Evolutionary conservation across 2,329 filamentous ascomycete species (phyloP), one percentile per base, ranked within the genome.

Genomic region (Trichoderma arundinaceum): DNA sequence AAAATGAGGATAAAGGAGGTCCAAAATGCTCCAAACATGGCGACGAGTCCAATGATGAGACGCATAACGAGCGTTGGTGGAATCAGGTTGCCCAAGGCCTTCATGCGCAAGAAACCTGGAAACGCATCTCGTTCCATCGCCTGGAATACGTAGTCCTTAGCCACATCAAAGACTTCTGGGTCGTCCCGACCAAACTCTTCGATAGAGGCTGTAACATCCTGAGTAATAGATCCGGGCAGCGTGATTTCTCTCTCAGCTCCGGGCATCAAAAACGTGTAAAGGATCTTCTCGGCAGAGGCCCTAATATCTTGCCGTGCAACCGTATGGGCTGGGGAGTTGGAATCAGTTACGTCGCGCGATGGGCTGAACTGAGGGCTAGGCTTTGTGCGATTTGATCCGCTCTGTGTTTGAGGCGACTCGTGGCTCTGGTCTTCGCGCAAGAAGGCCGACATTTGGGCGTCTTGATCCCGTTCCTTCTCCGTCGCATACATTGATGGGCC

Each of bases 51-150:
- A 70, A 97, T 77, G 52, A 96, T 92, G 59, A 98, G 82, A 62
- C 95, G 87, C 71, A 96, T 84, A 74, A 98, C 88, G 71, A 96
- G 89, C 53, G 92, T 96, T 15, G 94, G 88, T 3, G 94, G 95
- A 33, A 99, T 94, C 13, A 99, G 85, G 74, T 99, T 99, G 67
- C 96, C 96, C 28, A 99, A 84, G 2, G 95, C 95, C 80, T 98
- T 98, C 80, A 92, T 92, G 74, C 94, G 87, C 66, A 99, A 84
- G 79, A 99, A 99, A 1, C 94, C 94, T 0, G 96, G 95, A 76
- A 97, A 99, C n/a, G 96, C 95, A 80, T 99, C 95, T 64, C 96
- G 88, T 80, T 99, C 96, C 95, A 99, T 99, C 39, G 96, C 96
- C 79, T 99, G 96, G 78, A 98, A 99, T 68, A 98, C 95, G 76